Evolutionary conservation across 1,284 basidiomycete genomes (phyloP), one percentile per base, ranked within the genome.

Genomic region (Filobasidium uniguttulatum): DNA sequence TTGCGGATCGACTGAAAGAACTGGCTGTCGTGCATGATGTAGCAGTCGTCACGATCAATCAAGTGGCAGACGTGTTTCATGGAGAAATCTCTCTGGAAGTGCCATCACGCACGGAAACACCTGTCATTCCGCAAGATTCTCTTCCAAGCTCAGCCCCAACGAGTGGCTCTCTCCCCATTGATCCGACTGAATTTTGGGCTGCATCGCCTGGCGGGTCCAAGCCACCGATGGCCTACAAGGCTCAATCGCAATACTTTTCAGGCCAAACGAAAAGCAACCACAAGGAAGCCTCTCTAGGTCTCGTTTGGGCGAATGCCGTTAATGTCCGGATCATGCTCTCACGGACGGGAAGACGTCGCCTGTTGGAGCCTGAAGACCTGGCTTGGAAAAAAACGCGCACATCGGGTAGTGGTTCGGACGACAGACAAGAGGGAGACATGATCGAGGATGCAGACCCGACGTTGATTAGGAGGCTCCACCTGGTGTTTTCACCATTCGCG

Each of bases 271-370:
- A 79, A 52, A 37, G 36, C 0, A 74, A 36, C 73, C 75, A 36
- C 6, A 86, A 88, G 61, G 83, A 89, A 66, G 87, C 84, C 0
- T 78, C 77, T 33, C 69, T 96, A 2, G 90, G 90, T 0, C 78
- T 91, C 44, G 80, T 81, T 2, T 96, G 90, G 90, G 82, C 87
- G 8, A 91, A 91, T 64, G 82, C 85, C 55, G 73, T 94, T 53
- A 90, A 90, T 56, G 75, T 75, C 3, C 76, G 90, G 10, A 75
- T 94, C 49, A 81, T 93, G 75, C 73, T 93, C 43, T 78, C 76
- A 41, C 76, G 85, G 15, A 90, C 88, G 0, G 77, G 77, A 5
- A 72, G 85, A 50, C 72, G 81, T 52, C 73, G 78, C 33, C 72
- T 79, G 55, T 57, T 83, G 7, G 70, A 75, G 43, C 54, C 28